Evolutionary conservation across 805 yeast genomes (phyloP).

Genomic region (Hanseniaspora meyeri): DNA sequence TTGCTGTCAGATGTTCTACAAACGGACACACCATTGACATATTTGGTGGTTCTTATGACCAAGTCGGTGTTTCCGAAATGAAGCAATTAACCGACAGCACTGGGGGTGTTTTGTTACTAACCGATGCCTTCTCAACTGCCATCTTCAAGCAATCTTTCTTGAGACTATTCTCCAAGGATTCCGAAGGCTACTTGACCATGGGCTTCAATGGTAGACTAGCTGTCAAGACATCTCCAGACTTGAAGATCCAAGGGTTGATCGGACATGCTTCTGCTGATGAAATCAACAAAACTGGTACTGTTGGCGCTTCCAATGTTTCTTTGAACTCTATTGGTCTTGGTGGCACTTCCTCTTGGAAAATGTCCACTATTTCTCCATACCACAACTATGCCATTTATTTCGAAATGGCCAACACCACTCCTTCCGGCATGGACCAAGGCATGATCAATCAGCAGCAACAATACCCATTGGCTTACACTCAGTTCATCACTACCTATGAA

Average conservation of each 20-base stretch:
- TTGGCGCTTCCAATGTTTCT: conserved; percentile 59
- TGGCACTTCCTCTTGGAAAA: conserved; percentile 76
- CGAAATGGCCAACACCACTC: conserved; percentile 48
- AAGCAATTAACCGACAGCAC: conserved; percentile 70
- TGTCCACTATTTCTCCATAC: conserved; percentile 74
- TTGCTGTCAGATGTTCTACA: conserved; percentile 58
- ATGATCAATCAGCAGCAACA: conserved; percentile 17
- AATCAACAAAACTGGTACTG: conserved; percentile 31
- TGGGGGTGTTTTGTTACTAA: conserved; percentile 77
- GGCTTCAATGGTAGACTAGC: conserved; percentile 84
- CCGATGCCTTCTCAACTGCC: conserved; percentile 90
- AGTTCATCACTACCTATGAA: conserved; percentile 84
- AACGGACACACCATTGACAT: conserved; percentile 77
- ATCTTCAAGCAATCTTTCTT: conserved; percentile 86
- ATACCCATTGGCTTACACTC: conserved; percentile 41
- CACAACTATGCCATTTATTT: conserved; percentile 84
- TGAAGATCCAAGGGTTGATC: conserved; percentile 82
- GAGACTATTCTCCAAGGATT: conserved; percentile 77
- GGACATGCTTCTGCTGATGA: conserved; percentile 75
- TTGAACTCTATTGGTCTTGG: conserved; percentile 93
- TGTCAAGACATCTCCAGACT: conserved; percentile 73
- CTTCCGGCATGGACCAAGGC: conserved; percentile 19
- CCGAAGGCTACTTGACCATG: conserved; percentile 72
- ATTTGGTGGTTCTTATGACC: conserved; percentile 92
- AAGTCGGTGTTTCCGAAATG: conserved; percentile 91